Evolutionary conservation across 2,329 filamentous ascomycete species (phyloP).

Genomic region (Alternaria arborescens): DNA sequence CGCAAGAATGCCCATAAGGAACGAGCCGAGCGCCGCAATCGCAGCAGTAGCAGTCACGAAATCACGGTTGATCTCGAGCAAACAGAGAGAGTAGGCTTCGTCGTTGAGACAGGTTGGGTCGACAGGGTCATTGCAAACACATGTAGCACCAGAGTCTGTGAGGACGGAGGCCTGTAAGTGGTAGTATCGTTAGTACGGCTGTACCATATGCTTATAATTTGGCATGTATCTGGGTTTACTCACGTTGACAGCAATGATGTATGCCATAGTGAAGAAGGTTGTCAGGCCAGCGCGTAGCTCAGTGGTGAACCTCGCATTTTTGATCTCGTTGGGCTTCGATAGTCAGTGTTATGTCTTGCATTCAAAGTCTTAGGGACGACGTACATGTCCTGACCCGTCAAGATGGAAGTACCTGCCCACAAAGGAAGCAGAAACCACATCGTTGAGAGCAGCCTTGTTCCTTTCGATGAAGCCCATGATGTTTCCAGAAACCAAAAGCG

Average conservation of each 20-base stretch:
- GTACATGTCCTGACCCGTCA: slow-evolving; percentile 83
- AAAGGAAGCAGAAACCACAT: slow-evolving; percentile 42
- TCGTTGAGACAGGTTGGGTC: slow-evolving; percentile 64
- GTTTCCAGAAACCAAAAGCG: background rate
- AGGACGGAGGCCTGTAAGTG: slow-evolving; percentile 64
- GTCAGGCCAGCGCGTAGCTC: slow-evolving; percentile 84
- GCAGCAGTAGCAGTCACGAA: slow-evolving; percentile 85
- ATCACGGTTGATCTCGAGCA: slow-evolving; percentile 73
- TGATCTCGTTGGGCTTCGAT: slow-evolving; percentile 70
- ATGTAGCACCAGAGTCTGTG: slow-evolving; percentile 76
- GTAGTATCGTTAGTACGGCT: background rate
- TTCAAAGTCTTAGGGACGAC: slow-evolving; percentile 44
- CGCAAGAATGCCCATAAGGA: slow-evolving; percentile 82
- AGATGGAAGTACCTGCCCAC: slow-evolving; percentile 69
- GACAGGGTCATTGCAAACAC: slow-evolving; percentile 68
- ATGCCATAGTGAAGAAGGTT: slow-evolving; percentile 63
- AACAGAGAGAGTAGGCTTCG: slow-evolving; percentile 70
- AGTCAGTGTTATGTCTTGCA: slow-evolving; percentile 20
- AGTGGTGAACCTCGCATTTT: slow-evolving; percentile 80
- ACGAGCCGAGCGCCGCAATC: slow-evolving; percentile 79
- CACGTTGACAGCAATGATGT: slow-evolving; percentile 72
- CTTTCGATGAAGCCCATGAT: slow-evolving; percentile 32
- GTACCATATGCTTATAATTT: slow-evolving; percentile 41
- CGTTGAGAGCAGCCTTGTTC: slow-evolving; percentile 38
- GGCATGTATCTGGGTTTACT: slow-evolving; percentile 9